Base-by-base conservation (phyloP, 2,329 filamentous ascomycete species). In the Paraphoma chrysanthemicola region DNA sequence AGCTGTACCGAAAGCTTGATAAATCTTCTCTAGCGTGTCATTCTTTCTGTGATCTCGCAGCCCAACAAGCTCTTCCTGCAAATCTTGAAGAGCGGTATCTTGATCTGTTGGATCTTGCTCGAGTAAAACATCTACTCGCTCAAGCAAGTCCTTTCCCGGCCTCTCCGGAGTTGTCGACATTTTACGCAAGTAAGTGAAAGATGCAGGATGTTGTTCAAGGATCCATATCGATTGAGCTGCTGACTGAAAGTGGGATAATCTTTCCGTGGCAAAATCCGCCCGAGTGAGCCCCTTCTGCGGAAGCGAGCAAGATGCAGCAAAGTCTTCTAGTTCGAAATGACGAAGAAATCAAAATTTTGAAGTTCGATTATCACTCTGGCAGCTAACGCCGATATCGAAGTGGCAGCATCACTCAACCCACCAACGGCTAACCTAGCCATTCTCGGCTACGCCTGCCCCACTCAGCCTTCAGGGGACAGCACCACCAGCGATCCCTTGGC, bases 1-100 rank as follows among this genome's bases (percentile, higher is more conserved):
- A 39, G 71, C 72, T 28, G 72, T 76, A 30, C 70, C 74, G 11
- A 77, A 53, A 42, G 67, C 46, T 44, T 73, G 64, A 28, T 71
- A 50, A 48, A 60, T 59, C 23, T 58, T 63, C 48, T 70, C 64
- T 33, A 53, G 51, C 14, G 48, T 47, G 30, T 59, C 59, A 23
- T 48, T 29, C 36, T 64, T 54, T 18, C 52, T 54, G 28, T 57
- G 46, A 18, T 48, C 31, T 11, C 41, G 50, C 8, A 67, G 58
- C 18, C 53, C 51, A 44, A 53, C 55, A 30, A 73, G 57, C 50
- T 58, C 53, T 31, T 49, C 53, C 23, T 60, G 54, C 30, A 70
- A 47, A n/a, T 60, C 53, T 38, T 45, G 49, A 23, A 68, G 59
- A 48, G 49, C 53, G 53, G 63, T 46, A 38, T 60, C 54, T 48